Percentiles rank a stretch among this genome's conserved stretches.
These are phyloP conservation scores for Penicillium frequentans DNA, from an alignment of 2,329 filamentous ascomycete species.

Conservation along the genomic window DNA sequence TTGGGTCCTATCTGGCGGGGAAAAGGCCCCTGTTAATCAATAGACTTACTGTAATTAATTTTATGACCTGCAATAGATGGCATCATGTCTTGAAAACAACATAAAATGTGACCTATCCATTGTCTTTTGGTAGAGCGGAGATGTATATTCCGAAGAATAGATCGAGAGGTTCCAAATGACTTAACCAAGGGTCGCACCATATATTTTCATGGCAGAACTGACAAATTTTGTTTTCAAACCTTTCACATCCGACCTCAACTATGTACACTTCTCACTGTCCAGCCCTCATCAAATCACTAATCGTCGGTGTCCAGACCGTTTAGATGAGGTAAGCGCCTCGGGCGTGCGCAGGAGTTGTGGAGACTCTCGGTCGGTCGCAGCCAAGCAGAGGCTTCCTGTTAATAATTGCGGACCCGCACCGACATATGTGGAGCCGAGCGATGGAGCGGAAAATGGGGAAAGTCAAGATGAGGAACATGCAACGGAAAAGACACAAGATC, in stretches of 20 bases:
- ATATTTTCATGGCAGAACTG: neutral
- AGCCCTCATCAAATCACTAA: neutral
- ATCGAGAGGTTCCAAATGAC: neutral
- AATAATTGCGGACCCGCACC: conserved; percentile 18
- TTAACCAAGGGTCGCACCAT: neutral
- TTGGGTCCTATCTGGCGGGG: neutral
- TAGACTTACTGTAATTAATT: neutral
- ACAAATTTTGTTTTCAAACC: neutral
- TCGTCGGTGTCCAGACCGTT: neutral
- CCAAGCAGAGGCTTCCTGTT: conserved; percentile 27
- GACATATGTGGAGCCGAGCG: conserved; percentile 7
- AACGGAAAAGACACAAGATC: neutral
- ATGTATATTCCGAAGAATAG: no score
- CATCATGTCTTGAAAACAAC: no score
- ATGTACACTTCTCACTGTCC: neutral
- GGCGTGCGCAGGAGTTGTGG: neutral
- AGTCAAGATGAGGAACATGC: neutral
- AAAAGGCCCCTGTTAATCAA: neutral
- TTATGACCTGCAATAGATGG: neutral
- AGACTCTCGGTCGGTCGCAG: neutral
- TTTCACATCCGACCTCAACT: neutral
- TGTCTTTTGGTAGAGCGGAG: no score
- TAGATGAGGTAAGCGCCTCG: neutral
- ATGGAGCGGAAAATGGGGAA: neutral
- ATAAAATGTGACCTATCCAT: no score